Base-by-base conservation (phyloP, 2,329 filamentous ascomycete species). In the Pseudogymnoascus sp. region DNA sequence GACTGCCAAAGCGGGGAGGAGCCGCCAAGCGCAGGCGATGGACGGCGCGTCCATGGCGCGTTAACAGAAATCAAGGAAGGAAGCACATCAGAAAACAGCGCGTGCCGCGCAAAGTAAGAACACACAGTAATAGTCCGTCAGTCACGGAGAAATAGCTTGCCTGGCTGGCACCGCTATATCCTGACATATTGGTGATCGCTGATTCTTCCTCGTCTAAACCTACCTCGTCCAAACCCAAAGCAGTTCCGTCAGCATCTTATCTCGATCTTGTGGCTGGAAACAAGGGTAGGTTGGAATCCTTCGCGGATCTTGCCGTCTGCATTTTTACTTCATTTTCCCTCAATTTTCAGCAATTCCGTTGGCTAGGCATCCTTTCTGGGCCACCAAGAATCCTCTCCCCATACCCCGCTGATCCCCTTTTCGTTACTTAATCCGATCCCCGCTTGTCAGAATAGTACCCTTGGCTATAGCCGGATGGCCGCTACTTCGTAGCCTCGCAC, bases 331-430 rank as follows among this genome's bases (percentile, higher is more conserved):
- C 4, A 16, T 30, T 52, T 52, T 19, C n/a, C 8, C 25, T 30
- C 45, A 11, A 52, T 52, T 30, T 52, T 52, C n/a, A 30, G n/a
- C 19, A 30, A 11, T 12, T 33, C 25, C 16, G 4, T 33, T 55
- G n/a, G 49, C 12, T 55, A 25, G 16, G 12, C n/a, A 16, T 30
- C 28, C 7, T 4, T 11, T 52, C 25, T 30, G 8, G 25, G 45
- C 4, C 7, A 5, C 42, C 42, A 52, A 30, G 42, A 49, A 52
- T 14, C 25, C 49, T 19, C 14, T 19, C 49, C 25, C 45, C 25
- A 33, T 55, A 55, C 49, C 49, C 49, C 49, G 19, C 49, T 55
- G 49, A 55, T 55, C 49, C 28, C 49, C 49, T 19, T 55, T 55
- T 19, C 11, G 9, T 55, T 55, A 55, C 49, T 55, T 11, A 33